Evolutionary conservation across 306 rosid genomes (phyloP).

Genomic region (Cicer arietinum): DNA sequence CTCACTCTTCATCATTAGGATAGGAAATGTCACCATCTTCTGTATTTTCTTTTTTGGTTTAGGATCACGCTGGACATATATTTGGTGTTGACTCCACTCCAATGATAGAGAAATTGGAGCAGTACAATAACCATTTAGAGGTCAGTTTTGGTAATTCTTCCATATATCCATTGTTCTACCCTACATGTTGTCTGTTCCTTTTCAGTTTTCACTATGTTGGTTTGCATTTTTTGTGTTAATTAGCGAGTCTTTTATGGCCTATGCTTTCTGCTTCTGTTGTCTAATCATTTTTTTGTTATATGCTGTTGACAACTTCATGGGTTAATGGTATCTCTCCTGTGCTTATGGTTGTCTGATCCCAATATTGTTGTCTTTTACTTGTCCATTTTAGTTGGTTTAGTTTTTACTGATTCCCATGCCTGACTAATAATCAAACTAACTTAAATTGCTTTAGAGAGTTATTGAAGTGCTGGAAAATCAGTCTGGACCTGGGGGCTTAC

Average conservation of each 20-base stretch:
- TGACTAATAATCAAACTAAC: conserved; percentile 38
- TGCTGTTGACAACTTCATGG: background rate
- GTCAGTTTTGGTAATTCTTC: conserved; percentile 49
- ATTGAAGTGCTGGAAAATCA: conserved; percentile 72
- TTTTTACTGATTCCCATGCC: conserved; percentile 31
- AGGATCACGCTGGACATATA: conserved; percentile 99
- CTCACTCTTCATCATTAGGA: conserved; percentile 19
- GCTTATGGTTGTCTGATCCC: conserved; percentile 7
- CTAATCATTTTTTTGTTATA: conserved; percentile 21
- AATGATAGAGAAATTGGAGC: conserved; percentile 90
- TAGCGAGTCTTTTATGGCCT: conserved; percentile 15
- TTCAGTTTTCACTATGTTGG: conserved; percentile 21
- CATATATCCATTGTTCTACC: conserved; percentile 13
- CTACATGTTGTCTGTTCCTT: conserved; percentile 23
- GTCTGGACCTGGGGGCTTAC: conserved; percentile 81
- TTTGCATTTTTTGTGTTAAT: conserved; percentile 18
- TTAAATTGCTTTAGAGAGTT: conserved; percentile 66
- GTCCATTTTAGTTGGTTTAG: conserved; percentile 29
- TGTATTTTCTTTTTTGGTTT: conserved; percentile 40
- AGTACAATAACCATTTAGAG: conserved; percentile 78
- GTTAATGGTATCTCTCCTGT: conserved; percentile 32
- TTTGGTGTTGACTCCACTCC: conserved; percentile 92
- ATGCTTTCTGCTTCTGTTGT: conserved; percentile 13
- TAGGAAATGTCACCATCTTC: conserved; percentile 30
- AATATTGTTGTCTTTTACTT: conserved; percentile 7